Base-by-base conservation (phyloP, 2,329 filamentous ascomycete genomes). In the Colletotrichum simmondsii region DNA sequence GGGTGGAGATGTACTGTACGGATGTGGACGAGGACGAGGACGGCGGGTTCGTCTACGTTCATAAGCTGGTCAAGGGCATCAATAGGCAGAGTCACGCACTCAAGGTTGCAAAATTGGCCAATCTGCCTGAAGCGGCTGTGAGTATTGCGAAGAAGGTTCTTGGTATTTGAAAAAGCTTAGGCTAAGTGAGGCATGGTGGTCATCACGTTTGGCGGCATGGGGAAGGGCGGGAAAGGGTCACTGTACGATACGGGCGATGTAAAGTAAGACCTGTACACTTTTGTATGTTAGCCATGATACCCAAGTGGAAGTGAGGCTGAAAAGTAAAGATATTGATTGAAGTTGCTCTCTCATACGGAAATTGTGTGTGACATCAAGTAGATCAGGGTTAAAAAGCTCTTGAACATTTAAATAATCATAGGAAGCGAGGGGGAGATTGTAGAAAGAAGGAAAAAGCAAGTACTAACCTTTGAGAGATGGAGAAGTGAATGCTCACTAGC, bases 51-150 rank as follows among this genome's bases (percentile, higher is more conserved):
- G 91, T 93, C 54, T 99, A 97, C 84, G 88, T 97, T 68, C 95
- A 99, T 84, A 93, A 89, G 76, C 83, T 99, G 82, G 90, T 90
- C 67, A 91, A 88, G 80, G 97, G 97, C 0, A 90, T 98, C 70
- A 99, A 98, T 82, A 89, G 92, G 64, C 87, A 93, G 76, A 97
- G 94, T 74, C 97, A 99, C 84, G 97, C 97, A 22, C 85, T 99
- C 72, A 98, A 98, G 80, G 97, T 99, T n/a, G 97, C 97, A 2
- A 89, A 89, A 75, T 84, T 98, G 76, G 97, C 97, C 6, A 95
- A 95, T 1, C 78, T 98, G 77, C 95, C 95, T 0, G 90, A 92
- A 72, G 85, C 87, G 57, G 94, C 93, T 4, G 90, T 98, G 67
- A 83, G 85, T 26, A 85, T 94, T 75, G 95, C 96, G 6, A 85